A percentile compares a stretch with the other conserved stretches of the same genome.
Evolutionary conservation across 768 basidiomycete genomes (phyloP).

Genomic region (Pleurotus salmoneostramineus): DNA sequence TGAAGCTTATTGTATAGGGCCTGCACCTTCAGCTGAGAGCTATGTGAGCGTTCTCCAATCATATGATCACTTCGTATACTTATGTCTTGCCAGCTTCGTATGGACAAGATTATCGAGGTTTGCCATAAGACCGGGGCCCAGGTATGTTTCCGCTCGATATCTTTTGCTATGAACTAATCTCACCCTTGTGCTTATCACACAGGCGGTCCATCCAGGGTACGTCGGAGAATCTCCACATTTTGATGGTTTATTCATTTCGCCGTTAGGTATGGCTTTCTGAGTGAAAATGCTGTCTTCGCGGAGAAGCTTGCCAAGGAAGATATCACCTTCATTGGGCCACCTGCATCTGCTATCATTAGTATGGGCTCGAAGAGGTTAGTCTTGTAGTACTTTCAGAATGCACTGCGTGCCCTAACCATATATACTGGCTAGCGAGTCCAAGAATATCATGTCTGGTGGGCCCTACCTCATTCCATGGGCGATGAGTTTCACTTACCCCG

Average conservation of each 20-base stretch:
- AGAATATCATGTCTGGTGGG: constrained; percentile 88
- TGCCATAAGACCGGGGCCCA: constrained; percentile 82
- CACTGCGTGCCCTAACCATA: not conserved
- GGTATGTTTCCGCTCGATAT: constrained; percentile 34
- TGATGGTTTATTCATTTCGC: not conserved
- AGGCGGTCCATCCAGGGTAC: constrained; percentile 94
- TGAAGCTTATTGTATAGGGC: constrained; percentile 90
- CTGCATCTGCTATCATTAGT: constrained; percentile 79
- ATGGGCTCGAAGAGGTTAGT: constrained; percentile 94
- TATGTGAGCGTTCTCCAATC: constrained; percentile 58
- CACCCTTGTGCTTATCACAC: not conserved
- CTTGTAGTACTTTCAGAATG: not conserved
- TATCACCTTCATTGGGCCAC: constrained; percentile 89
- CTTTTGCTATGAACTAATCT: not conserved
- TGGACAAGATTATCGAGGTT: constrained; percentile 85
- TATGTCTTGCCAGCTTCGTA: constrained; percentile 52
- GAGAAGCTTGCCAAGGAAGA: constrained; percentile 70
- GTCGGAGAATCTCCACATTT: constrained; percentile 3
- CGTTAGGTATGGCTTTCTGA: constrained; percentile 80
- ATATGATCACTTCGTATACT: not conserved
- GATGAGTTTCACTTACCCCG: constrained; percentile 4
- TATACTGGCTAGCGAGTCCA: constrained; percentile 66
- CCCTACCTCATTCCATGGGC: not conserved
- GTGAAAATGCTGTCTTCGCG: constrained; percentile 86
- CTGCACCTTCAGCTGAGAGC: constrained; percentile 83